Conservation (phyloP, 192 early-diverging fungal species). For the Backusella sp. region DNA sequence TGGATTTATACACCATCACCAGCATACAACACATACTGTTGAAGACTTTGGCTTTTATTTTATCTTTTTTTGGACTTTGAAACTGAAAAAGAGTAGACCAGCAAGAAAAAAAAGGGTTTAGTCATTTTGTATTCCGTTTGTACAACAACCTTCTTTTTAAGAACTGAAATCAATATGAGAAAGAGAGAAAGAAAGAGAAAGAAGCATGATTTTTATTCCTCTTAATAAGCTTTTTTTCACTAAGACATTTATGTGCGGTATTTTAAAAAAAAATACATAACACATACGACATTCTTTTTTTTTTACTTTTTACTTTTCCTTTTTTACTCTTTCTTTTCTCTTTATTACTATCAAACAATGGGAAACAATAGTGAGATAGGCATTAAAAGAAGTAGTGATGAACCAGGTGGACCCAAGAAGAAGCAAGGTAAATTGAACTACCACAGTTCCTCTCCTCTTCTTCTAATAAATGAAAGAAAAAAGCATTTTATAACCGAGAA, state of each 20-base stretch:
- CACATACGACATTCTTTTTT: background rate
- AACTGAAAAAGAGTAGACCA: background rate
- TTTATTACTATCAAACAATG: background rate
- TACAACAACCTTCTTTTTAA: background rate
- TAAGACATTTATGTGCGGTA: background rate
- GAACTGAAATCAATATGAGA: background rate
- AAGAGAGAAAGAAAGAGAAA: background rate
- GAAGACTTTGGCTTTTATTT: background rate
- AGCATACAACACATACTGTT: background rate
- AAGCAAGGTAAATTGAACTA: background rate
- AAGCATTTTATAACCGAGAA: slow-evolving; percentile 2
- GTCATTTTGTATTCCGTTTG: background rate
- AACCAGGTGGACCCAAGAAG: background rate
- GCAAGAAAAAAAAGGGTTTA: background rate
- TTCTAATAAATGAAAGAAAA: background rate
- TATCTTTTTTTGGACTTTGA: background rate
- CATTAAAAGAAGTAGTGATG: background rate
- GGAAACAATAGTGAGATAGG: background rate
- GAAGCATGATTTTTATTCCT: background rate
- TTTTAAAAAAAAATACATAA: background rate
- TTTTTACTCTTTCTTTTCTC: background rate
- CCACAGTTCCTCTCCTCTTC: background rate
- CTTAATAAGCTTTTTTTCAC: background rate
- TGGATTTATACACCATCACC: too few species aligned
- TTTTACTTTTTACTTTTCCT: background rate